Percentiles rank a stretch among this genome's conserved stretches.
Evolutionary conservation across 1,284 basidiomycete species (phyloP).

Genomic region (Pseudozyma tsukubaensis): DNA sequence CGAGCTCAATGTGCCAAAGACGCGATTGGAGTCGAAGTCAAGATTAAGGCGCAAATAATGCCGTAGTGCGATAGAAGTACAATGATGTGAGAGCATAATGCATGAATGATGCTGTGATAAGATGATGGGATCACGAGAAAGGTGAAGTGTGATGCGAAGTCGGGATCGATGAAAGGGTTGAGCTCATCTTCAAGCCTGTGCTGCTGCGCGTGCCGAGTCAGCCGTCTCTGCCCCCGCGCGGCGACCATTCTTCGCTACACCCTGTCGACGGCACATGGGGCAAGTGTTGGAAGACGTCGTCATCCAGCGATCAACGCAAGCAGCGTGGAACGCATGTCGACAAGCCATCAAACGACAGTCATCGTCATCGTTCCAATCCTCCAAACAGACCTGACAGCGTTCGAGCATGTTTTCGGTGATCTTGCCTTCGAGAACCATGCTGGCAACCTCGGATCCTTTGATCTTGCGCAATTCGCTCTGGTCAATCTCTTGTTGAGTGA

Average conservation of each 20-base stretch:
- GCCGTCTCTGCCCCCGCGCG: conserved; percentile 44
- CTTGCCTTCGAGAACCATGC: conserved; percentile 32
- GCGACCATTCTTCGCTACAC: conserved; percentile 46
- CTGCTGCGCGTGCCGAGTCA: conserved; percentile 41
- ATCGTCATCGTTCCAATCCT: conserved; percentile 64
- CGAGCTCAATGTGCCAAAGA: background rate
- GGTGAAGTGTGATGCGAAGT: background rate
- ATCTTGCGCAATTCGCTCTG: conserved; percentile 50
- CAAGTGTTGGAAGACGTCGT: conserved; percentile 59
- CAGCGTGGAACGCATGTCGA: conserved; percentile 61
- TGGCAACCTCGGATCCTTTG: conserved; percentile 42
- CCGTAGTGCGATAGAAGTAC: conserved; percentile 36
- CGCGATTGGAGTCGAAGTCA: too few species aligned
- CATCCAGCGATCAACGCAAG: conserved; percentile 61
- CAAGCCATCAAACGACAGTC: conserved; percentile 59
- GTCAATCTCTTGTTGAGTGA: conserved; percentile 60
- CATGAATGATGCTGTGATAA: background rate
- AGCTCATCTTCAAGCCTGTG: conserved; percentile 20
- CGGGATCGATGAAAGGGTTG: background rate
- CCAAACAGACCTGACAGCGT: conserved; percentile 64
- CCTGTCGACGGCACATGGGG: conserved; percentile 56
- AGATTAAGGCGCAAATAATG: conserved; percentile 1
- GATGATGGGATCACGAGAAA: background rate
- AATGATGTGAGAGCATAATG: conserved; percentile 13
- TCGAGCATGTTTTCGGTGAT: conserved; percentile 64